Conservation (phyloP, 371 early-diverging fungal species). For the Globomyces sp. region DNA sequence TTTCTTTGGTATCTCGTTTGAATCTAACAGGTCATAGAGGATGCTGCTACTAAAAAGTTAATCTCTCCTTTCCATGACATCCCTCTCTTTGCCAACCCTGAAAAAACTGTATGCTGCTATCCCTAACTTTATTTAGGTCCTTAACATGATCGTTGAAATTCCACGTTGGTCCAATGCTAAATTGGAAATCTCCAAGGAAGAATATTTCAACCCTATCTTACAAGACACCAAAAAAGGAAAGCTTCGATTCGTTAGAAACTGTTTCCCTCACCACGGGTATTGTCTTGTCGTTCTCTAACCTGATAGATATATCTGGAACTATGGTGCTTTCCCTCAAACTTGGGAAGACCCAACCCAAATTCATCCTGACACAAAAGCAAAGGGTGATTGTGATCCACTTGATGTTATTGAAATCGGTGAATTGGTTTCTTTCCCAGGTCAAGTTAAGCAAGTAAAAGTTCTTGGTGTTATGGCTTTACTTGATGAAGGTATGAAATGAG, state of each 20-base stretch:
- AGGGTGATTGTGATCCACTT: constrained; percentile 98
- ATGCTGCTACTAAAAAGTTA: constrained; percentile 45
- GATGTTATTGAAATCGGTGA: constrained; percentile 99
- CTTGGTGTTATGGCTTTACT: constrained; percentile 97
- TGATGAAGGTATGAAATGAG: constrained; percentile 73
- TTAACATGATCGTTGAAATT: constrained; percentile 99
- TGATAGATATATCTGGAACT: constrained; percentile 93
- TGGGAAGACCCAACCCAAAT: constrained; percentile 96
- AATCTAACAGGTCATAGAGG: constrained; percentile 17
- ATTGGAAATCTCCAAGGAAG: constrained; percentile 95
- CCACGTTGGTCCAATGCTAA: constrained; percentile 99
- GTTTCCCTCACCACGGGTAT: constrained; percentile 98
- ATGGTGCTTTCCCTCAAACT: constrained; percentile 60
- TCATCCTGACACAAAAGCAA: constrained; percentile 85
- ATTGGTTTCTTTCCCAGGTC: constrained; percentile 82
- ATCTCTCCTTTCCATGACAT: constrained; percentile 99
- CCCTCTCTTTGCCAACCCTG: constrained; percentile 84
- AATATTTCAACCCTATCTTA: constrained; percentile 96
- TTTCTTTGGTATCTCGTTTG: constrained; percentile 65
- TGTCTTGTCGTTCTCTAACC: too few relatives aligned
- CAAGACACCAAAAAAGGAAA: constrained; percentile 99
- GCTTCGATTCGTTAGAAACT: constrained; percentile 97
- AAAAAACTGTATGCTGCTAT: constrained; percentile 59
- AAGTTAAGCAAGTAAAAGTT: constrained; percentile 98
- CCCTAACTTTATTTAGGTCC: neutral